These are phyloP conservation scores for Cryphonectria carpinicola DNA, from an alignment of 2,329 filamentous ascomycete species.

Conservation along the genomic window DNA sequence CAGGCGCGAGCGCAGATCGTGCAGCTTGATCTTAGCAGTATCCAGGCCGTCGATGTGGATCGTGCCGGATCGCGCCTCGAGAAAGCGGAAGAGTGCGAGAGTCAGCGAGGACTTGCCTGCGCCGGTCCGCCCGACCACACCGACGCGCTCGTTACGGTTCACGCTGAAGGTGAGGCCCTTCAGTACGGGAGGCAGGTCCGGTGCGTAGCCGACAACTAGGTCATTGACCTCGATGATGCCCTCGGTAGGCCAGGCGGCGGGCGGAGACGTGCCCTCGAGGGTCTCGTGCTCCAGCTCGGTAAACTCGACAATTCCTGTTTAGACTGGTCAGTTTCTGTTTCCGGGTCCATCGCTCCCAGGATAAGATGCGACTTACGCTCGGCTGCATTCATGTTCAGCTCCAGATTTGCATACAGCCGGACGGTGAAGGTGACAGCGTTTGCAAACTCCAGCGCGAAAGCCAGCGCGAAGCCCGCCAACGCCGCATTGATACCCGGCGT, in stretches of 20 bases:
- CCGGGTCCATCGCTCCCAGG: neutral
- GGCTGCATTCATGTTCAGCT: slow-evolving; percentile 78
- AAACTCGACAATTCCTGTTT: slow-evolving; percentile 67
- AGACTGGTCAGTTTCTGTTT: neutral
- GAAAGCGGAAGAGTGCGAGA: slow-evolving; percentile 76
- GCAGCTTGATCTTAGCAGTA: slow-evolving; percentile 71
- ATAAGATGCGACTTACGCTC: slow-evolving; percentile 53
- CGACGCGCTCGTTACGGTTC: slow-evolving; percentile 69
- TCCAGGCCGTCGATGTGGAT: slow-evolving; percentile 76
- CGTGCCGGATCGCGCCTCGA: slow-evolving; percentile 68
- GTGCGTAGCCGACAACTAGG: slow-evolving; percentile 72
- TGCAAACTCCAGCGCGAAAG: slow-evolving; percentile 74
- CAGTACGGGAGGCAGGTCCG: slow-evolving; percentile 71
- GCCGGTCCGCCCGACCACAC: slow-evolving; percentile 78
- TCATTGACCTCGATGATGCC: slow-evolving; percentile 75
- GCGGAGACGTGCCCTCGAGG: slow-evolving; percentile 62
- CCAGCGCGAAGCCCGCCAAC: slow-evolving; percentile 75
- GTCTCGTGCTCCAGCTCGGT: slow-evolving; percentile 69
- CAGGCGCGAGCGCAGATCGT: slow-evolving; percentile 72
- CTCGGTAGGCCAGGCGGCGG: slow-evolving; percentile 75
- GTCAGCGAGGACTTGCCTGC: slow-evolving; percentile 79
- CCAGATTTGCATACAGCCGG: slow-evolving; percentile 69
- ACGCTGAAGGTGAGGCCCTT: slow-evolving; percentile 71
- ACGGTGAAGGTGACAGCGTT: slow-evolving; percentile 67
- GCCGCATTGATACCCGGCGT: slow-evolving; percentile 67